Base-by-base conservation (phyloP, 2,329 filamentous ascomycete genomes). In the Clonostachys byssicola region DNA sequence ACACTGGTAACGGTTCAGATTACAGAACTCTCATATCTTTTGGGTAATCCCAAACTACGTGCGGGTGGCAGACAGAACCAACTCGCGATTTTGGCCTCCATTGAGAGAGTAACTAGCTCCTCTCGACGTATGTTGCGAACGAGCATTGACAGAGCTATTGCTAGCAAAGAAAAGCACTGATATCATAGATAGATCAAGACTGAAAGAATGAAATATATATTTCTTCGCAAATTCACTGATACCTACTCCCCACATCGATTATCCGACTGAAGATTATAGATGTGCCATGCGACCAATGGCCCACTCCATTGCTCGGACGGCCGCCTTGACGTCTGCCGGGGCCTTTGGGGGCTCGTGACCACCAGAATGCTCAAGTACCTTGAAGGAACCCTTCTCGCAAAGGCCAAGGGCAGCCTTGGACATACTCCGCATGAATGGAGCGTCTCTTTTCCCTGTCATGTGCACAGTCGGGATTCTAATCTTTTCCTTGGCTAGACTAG, bases 271-370 rank as follows among this genome's bases (percentile, higher is more conserved):
- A 8, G 8, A 30, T 30, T 30, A 30, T 2, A 30, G 23, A 30
- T 30, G 23, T 8, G 23, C 23, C 23, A 30, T 30, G 23, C 23
- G 23, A 30, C 23, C 23, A 39, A 44, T 44, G 18, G 47, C 49
- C 48, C 49, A 51, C 18, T 51, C 50, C 23, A 51, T 51, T n/a
- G 49, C 49, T 35, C 48, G 42, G 6, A 50, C 49, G 1, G 47
- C 48, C 4, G 41, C 42, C 48, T 51, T 48, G 12, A 50, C 45
- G 5, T 50, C 49, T 6, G 34, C 42, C 10, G 43, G 41, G 34
- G 47, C 47, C 38, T 50, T 46, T 2, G 47, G 49, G 1, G 44
- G 49, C n/a, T 47, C 42, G 20, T 51, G 49, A 2, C 47, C 47
- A 2, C 48, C 49, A 9, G 47, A 45, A 12, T 51, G 49, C 34